These are phyloP conservation scores for Phialemoniopsis sp. DNA, from an alignment of 2,329 filamentous ascomycete species.

Conservation along the genomic window DNA sequence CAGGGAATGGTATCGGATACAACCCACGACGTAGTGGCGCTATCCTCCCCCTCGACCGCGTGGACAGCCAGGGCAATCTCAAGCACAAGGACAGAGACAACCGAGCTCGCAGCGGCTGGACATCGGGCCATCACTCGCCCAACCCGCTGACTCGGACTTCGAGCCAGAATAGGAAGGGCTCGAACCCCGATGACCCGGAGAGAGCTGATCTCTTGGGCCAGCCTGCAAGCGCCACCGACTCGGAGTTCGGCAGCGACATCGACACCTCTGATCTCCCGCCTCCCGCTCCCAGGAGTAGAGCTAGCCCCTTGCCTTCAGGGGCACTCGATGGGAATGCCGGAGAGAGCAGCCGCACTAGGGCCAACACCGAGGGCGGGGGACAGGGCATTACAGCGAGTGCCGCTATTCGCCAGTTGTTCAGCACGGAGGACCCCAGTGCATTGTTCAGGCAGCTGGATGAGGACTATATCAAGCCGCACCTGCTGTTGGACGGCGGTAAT, in stretches of 20 bases:
- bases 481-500: constrained; percentile 16
- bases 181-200: constrained; percentile 45
- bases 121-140: constrained; percentile 49
- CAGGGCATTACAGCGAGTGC: constrained; percentile 64
- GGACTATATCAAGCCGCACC: constrained; percentile 31
- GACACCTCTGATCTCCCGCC: constrained; percentile 65
- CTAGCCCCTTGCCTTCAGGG: constrained; percentile 30
- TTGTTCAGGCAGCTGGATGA: constrained; percentile 93
- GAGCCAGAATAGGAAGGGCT: constrained; percentile 51
- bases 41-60: constrained; percentile 49
- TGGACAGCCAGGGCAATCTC: constrained; percentile 24
- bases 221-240: constrained; percentile 43
- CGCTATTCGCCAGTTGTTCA: constrained; percentile 77
- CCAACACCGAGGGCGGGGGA: constrained; percentile 13
- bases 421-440: constrained; percentile 81
- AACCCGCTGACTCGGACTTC: constrained; percentile 34
- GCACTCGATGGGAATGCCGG: constrained; percentile 7
- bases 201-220: constrained; percentile 51
- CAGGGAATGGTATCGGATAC: constrained; percentile 73
- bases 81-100: constrained; percentile 7
- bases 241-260: constrained; percentile 59
- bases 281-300: constrained; percentile 41
- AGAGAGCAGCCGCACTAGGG: constrained; percentile 17
- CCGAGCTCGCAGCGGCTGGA: constrained; percentile 38
- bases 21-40: constrained; percentile 64